These are phyloP conservation scores for Phalaenopsis hybrid DNA, from an alignment of 116 monocot genomes.

Conservation along the genomic window DNA sequence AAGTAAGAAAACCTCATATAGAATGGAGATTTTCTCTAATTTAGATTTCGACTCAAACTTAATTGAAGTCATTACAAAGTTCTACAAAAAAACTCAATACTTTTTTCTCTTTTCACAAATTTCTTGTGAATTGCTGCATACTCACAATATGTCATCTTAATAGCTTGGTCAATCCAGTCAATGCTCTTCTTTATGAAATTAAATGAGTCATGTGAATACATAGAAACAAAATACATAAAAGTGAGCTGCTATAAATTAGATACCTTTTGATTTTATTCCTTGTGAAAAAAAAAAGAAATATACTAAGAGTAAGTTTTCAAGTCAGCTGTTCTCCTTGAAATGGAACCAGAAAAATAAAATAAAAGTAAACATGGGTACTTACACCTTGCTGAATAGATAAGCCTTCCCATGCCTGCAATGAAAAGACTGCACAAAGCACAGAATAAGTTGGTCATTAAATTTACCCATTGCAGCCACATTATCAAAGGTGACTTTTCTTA, in stretches of 20 bases:
- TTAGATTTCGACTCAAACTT: no score
- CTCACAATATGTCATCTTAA: no score
- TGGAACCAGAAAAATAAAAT: background rate
- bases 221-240: background rate
- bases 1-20: no score
- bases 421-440: conserved; percentile 35
- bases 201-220: background rate
- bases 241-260: background rate
- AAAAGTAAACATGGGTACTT: conserved; percentile 20
- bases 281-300: background rate
- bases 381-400: conserved; percentile 74
- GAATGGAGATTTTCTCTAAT: no score
- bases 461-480: background rate
- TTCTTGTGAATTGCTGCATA: no score
- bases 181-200: background rate
- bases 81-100: no score
- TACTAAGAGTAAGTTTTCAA: background rate
- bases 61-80: no score
- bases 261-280: background rate
- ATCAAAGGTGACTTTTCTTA: background rate
- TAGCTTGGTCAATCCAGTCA: no score
- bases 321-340: background rate
- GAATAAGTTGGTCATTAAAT: background rate
- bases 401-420: conserved; percentile 65
- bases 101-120: no score